Evolutionary conservation across 371 early-diverging fungal genomes (phyloP).

Genomic region (Cladochytrium tenue): DNA sequence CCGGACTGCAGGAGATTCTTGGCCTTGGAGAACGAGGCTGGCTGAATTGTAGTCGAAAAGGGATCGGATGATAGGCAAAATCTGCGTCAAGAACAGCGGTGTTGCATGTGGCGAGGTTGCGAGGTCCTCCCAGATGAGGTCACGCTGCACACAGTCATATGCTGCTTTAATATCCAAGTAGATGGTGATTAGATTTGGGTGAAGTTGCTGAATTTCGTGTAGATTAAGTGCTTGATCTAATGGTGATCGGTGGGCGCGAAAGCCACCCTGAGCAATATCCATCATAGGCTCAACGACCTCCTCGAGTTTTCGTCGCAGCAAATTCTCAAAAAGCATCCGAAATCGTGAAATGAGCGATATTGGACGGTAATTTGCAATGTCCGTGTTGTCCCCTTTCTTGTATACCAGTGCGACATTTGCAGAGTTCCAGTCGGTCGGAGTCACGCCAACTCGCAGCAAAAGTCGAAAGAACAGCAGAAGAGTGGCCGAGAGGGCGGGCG

Average conservation of each 20-base stretch:
- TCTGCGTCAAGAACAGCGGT: not conserved
- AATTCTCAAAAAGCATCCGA: slow-evolving; percentile 9
- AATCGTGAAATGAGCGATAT: slow-evolving; percentile 14
- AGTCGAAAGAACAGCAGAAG: not conserved
- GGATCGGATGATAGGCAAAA: slow-evolving; percentile 8
- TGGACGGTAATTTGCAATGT: slow-evolving; percentile 18
- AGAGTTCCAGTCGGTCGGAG: not conserved
- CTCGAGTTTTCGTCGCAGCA: not conserved
- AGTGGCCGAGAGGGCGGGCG: too few species aligned
- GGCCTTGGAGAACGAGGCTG: slow-evolving; percentile 6
- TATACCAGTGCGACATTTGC: slow-evolving; percentile 13
- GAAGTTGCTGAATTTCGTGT: slow-evolving; percentile 4
- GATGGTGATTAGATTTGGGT: not conserved
- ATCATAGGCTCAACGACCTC: not conserved
- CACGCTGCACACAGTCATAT: slow-evolving; percentile 12
- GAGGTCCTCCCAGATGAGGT: slow-evolving; percentile 5
- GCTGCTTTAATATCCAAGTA: slow-evolving; percentile 18
- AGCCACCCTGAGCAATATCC: slow-evolving; percentile 15
- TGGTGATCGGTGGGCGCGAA: not conserved
- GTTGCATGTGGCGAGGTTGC: not conserved
- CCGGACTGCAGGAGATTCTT: not conserved
- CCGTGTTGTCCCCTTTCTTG: slow-evolving; percentile 10
- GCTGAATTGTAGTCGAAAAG: slow-evolving; percentile 6
- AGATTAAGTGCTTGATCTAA: slow-evolving; percentile 12
- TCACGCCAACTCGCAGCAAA: not conserved